Evolutionary conservation across 2,329 filamentous ascomycete species (phyloP).

Genomic region (Aspergillus flavus): DNA sequence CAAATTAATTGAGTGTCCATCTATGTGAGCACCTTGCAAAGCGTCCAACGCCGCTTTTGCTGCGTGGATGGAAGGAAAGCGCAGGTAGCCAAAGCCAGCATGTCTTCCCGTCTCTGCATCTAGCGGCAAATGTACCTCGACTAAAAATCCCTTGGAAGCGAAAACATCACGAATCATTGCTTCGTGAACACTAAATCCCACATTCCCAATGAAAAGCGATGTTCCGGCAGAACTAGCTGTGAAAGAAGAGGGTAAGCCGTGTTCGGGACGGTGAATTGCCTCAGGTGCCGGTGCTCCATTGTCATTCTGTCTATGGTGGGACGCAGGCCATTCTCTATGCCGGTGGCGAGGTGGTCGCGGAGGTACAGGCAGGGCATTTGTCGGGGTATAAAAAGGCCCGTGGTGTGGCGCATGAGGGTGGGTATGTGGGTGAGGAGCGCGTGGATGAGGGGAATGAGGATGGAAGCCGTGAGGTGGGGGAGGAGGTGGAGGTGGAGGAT

Average conservation of each 20-base stretch:
- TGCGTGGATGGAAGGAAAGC: constrained; percentile 38
- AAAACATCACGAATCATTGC: constrained; percentile 41
- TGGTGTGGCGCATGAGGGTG: not conserved
- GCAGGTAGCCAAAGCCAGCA: constrained; percentile 44
- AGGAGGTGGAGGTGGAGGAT: not conserved
- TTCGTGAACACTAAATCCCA: constrained; percentile 42
- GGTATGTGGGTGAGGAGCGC: not conserved
- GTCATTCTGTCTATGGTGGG: not conserved
- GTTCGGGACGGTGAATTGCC: not conserved
- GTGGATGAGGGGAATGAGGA: not conserved
- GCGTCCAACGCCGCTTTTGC: constrained; percentile 40
- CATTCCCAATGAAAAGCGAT: constrained; percentile 43
- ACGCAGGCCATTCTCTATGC: not conserved
- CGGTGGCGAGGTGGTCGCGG: not conserved
- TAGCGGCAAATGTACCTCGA: constrained; percentile 37
- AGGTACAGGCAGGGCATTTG: not conserved
- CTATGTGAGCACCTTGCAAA: constrained; percentile 40
- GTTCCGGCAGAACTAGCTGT: not conserved
- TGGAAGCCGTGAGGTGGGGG: not conserved
- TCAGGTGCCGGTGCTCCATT: not conserved
- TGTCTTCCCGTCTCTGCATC: constrained; percentile 38
- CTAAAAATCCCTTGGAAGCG: constrained; percentile 39
- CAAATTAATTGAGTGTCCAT: constrained; percentile 44
- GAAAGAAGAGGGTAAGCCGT: not conserved
- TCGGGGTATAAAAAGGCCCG: not conserved